These are phyloP conservation scores for Phialophora expanda DNA, from an alignment of 2,329 filamentous ascomycete genomes.

Conservation along the genomic window DNA sequence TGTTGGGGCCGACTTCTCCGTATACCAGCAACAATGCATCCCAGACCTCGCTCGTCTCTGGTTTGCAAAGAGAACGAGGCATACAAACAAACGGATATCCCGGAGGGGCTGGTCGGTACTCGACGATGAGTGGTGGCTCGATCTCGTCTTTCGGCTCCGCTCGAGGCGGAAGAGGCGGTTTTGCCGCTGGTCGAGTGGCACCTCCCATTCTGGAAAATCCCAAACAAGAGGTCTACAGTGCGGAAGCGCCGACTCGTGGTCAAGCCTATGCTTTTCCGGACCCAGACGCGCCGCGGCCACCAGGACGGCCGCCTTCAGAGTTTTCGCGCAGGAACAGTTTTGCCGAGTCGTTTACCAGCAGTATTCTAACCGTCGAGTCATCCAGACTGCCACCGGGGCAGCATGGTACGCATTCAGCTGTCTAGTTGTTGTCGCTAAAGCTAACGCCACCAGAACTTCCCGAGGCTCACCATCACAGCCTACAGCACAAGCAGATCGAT, in stretches of 20 bases:
- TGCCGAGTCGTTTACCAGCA: slow-evolving; percentile 54
- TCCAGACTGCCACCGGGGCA: slow-evolving; percentile 54
- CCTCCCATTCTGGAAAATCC: slow-evolving; percentile 57
- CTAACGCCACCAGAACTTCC: slow-evolving; percentile 49
- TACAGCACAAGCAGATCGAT: slow-evolving; percentile 56
- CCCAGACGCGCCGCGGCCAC: slow-evolving; percentile 48
- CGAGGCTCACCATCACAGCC: slow-evolving; percentile 54
- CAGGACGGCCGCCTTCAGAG: slow-evolving; percentile 43
- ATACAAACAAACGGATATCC: slow-evolving; percentile 48
- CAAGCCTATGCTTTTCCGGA: slow-evolving; percentile 59
- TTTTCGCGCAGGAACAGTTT: slow-evolving; percentile 55
- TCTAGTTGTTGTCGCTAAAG: neutral
- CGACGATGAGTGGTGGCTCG: slow-evolving; percentile 44
- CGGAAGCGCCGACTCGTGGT: slow-evolving; percentile 56
- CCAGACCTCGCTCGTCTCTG: slow-evolving; percentile 53
- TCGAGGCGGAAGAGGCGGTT: slow-evolving; percentile 49
- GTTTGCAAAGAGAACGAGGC: slow-evolving; percentile 50
- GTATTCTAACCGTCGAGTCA: slow-evolving; percentile 62
- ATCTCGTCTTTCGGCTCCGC: slow-evolving; percentile 49
- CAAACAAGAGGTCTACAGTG: slow-evolving; percentile 56
- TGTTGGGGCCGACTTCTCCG: slow-evolving; percentile 54
- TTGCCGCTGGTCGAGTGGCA: slow-evolving; percentile 54
- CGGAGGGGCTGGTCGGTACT: slow-evolving; percentile 48
- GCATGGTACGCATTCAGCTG: slow-evolving; percentile 48
- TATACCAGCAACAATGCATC: slow-evolving; percentile 51